These are phyloP conservation scores for Eremothecium gossypii DNA, from an alignment of 1,139 yeast genomes.

Conservation along the genomic window DNA sequence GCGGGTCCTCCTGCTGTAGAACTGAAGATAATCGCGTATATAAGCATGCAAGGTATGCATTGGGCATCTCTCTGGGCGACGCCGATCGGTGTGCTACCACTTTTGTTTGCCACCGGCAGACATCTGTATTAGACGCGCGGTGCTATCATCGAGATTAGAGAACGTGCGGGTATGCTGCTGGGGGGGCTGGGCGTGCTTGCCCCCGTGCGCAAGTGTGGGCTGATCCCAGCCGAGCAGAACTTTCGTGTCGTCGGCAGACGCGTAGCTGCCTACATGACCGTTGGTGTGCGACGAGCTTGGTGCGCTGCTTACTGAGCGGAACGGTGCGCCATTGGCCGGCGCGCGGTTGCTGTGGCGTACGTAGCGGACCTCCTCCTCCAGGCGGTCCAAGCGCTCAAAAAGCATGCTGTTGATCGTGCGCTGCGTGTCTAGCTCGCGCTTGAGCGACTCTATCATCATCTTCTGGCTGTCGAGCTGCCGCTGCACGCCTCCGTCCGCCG, in stretches of 20 bases:
- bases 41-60: too few relatives aligned
- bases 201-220: constrained; percentile 3
- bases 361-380: constrained; percentile 7
- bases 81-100: background rate
- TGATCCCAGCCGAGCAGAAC: constrained; percentile 10
- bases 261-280: background rate
- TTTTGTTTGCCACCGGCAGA: constrained; percentile 5
- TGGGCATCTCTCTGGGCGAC: too few relatives aligned
- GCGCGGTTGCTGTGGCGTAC: background rate
- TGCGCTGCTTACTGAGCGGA: constrained; percentile 5
- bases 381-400: constrained; percentile 4
- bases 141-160: constrained; percentile 19
- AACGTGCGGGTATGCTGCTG: constrained; percentile 7
- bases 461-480: constrained; percentile 3
- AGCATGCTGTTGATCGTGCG: constrained; percentile 6
- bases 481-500: background rate
- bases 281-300: constrained; percentile 7
- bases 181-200: background rate
- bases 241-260: constrained; percentile 9
- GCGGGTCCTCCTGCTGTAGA: too few relatives aligned
- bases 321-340: background rate
- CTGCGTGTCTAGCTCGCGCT: constrained; percentile 7
- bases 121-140: constrained; percentile 17
- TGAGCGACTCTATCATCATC: constrained; percentile 6
- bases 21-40: too few relatives aligned